Conservation (phyloP, 129 eudicot species). For the Apium graveolens region DNA sequence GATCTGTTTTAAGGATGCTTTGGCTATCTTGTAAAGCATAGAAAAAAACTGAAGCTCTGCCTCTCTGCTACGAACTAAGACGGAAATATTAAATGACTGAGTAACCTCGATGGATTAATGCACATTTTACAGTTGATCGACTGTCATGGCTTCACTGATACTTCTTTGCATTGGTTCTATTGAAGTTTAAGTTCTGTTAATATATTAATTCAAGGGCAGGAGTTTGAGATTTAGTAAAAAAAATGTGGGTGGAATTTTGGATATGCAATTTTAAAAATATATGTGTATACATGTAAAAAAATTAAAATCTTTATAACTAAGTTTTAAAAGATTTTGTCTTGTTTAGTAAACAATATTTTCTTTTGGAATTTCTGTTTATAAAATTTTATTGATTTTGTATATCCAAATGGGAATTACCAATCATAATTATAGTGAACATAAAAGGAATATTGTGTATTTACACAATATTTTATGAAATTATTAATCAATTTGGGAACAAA, state of each 20-base stretch:
- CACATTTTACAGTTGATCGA: neutral
- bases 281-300: no score
- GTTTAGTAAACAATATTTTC: no score
- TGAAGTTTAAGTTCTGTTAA: neutral
- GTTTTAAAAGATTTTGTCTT: no score
- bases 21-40: neutral
- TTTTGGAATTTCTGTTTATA: no score
- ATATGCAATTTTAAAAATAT: no score
- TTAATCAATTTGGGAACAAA: neutral
- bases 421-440: neutral
- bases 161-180: neutral
- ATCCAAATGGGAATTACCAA: no score
- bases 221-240: no score
- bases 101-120: neutral
- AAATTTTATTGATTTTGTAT: no score
- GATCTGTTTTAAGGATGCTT: neutral
- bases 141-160: neutral
- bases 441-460: no score
- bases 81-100: neutral
- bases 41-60: neutral
- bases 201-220: no score
- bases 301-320: no score
- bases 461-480: neutral
- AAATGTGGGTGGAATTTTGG: no score
- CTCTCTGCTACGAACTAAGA: neutral